These are phyloP conservation scores for Phytopythium aichiense DNA, from an alignment of 352 stramenopile species.

Conservation along the genomic window DNA sequence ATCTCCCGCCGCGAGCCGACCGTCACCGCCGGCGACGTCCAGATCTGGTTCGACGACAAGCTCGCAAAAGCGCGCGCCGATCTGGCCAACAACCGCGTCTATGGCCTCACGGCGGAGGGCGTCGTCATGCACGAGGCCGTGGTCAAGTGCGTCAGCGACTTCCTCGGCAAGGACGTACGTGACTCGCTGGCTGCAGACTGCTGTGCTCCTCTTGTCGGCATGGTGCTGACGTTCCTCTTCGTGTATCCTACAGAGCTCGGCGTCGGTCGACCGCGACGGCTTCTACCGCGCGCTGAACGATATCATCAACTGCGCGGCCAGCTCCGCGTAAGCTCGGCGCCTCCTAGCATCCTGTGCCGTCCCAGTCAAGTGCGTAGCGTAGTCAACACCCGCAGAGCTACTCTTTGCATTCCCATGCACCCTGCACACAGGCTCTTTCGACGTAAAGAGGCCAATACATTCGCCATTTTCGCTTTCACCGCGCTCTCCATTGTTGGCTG, in stretches of 20 bases:
- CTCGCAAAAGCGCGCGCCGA: conserved; percentile 19
- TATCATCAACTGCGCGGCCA: conserved; percentile 7
- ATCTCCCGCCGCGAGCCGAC: conserved; percentile 19
- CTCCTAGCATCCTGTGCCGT: not conserved
- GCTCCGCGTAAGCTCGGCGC: not conserved
- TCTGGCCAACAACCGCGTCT: conserved; percentile 12
- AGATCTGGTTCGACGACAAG: conserved; percentile 27
- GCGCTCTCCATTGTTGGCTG: too few relatives aligned
- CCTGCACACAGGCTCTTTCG: not conserved
- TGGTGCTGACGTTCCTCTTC: not conserved
- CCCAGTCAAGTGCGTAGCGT: not conserved
- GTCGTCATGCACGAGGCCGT: conserved; percentile 18
- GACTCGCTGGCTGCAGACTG: not conserved
- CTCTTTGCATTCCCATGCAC: not conserved
- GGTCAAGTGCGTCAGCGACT: conserved; percentile 17
- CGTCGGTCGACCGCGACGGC: conserved; percentile 7
- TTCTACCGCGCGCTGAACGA: conserved; percentile 10
- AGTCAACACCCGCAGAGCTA: not conserved
- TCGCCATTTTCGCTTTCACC: not conserved
- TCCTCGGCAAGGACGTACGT: conserved; percentile 20
- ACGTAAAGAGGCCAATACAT: not conserved
- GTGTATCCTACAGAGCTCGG: not conserved
- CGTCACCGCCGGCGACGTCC: conserved; percentile 12
- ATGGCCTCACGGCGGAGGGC: conserved; percentile 11
- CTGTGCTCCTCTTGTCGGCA: not conserved